These are phyloP conservation scores for Mucor piriformis DNA, from an alignment of 371 early-diverging fungal species.

Conservation along the genomic window DNA sequence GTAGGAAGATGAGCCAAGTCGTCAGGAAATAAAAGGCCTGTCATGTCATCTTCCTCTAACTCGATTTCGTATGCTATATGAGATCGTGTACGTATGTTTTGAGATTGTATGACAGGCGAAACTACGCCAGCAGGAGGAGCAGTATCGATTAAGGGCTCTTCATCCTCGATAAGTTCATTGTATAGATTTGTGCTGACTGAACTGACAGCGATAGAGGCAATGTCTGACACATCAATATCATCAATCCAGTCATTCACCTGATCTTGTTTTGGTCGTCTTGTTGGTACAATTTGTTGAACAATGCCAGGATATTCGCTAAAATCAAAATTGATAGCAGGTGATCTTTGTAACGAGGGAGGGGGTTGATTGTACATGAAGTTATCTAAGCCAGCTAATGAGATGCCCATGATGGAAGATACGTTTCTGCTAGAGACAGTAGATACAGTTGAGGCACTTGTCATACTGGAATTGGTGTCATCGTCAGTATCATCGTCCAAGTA, in stretches of 20 bases:
- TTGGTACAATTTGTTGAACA: constrained; percentile 9
- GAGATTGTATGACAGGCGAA: too few relatives aligned
- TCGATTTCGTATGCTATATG: constrained; percentile 9
- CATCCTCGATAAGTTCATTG: not conserved
- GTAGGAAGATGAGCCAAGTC: constrained; percentile 10
- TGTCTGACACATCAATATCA: constrained; percentile 21
- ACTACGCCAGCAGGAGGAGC: not conserved
- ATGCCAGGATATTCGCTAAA: constrained; percentile 11
- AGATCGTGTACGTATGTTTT: too few relatives aligned
- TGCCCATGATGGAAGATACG: constrained; percentile 4
- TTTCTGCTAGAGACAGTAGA: constrained; percentile 5
- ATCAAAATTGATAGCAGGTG: not conserved
- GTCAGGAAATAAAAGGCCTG: constrained; percentile 33
- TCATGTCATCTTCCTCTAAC: constrained; percentile 22
- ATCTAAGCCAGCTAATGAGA: constrained; percentile 21
- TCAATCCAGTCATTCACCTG: constrained; percentile 37
- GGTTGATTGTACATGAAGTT: constrained; percentile 33
- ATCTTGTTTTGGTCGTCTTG: constrained; percentile 3
- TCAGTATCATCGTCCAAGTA: constrained; percentile 31
- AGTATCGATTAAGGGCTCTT: not conserved
- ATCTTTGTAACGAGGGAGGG: not conserved
- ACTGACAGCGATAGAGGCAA: not conserved
- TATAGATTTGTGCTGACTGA: not conserved
- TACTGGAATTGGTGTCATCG: constrained; percentile 31
- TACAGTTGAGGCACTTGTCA: constrained; percentile 17